A percentile compares a stretch with the other conserved stretches of the same genome.
Evolutionary conservation across 352 stramenopile species (phyloP).

Genomic region (Globisporangium paroecandrum): DNA sequence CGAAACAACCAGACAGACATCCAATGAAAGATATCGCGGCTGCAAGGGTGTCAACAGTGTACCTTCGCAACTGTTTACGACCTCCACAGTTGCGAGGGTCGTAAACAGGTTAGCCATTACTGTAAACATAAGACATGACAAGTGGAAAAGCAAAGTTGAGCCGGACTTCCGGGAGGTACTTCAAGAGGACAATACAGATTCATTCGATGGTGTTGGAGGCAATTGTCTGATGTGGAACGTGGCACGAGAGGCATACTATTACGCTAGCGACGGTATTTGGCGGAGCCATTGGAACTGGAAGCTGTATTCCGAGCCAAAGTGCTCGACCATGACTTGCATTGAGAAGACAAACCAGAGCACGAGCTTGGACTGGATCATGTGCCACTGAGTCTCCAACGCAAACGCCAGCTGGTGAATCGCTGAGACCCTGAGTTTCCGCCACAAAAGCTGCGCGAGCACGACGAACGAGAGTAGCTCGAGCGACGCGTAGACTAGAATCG

Average conservation of each 20-base stretch:
- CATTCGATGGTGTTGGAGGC: too few species aligned
- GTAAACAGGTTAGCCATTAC: too few species aligned
- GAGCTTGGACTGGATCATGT: conserved; percentile 32
- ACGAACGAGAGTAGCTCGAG: conserved; percentile 40
- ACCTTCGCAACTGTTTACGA: too few species aligned
- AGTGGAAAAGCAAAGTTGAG: too few species aligned
- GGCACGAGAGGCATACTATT: not conserved
- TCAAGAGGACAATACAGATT: too few species aligned
- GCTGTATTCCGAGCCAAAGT: conserved; percentile 24
- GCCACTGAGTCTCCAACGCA: conserved; percentile 30
- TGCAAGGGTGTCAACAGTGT: too few species aligned
- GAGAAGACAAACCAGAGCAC: conserved; percentile 39
- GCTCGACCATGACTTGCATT: conserved; percentile 24
- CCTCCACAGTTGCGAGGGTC: too few species aligned
- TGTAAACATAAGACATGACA: too few species aligned
- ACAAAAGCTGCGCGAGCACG: conserved; percentile 23
- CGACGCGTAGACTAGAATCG: conserved; percentile 31
- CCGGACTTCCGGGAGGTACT: too few species aligned
- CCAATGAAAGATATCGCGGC: too few species aligned
- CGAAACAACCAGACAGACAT: too few species aligned
- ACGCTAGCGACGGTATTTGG: not conserved
- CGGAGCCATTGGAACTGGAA: conserved; percentile 6
- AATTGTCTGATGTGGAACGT: too few species aligned
- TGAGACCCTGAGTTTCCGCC: conserved; percentile 24
- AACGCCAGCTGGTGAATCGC: conserved; percentile 32